phyloP scores from a whole-genome alignment of 345 rosid genomes.

The Eucalyptus virginea region DNA sequence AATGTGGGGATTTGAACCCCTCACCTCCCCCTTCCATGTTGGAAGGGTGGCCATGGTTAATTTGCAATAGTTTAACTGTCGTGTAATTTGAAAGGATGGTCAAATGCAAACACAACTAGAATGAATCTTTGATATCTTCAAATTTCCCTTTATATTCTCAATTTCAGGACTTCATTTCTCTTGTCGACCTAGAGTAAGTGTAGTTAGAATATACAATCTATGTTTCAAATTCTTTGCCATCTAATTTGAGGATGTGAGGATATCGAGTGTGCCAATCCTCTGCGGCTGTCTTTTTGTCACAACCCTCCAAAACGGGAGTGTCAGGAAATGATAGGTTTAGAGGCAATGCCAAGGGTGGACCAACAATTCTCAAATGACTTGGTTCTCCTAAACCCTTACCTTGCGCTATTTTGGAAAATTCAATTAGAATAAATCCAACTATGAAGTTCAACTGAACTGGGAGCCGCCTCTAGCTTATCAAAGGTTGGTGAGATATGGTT shows the following conservation, averaged over 20 bases:
- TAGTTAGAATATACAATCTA: neutral
- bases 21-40: no score
- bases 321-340: rapidly evolving
- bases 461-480: rapidly evolving
- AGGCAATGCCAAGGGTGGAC: neutral
- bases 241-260: rapidly evolving
- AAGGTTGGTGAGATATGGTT: rapidly evolving
- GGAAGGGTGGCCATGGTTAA: no score
- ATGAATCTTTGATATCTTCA: neutral
- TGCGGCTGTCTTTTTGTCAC: rapidly evolving
- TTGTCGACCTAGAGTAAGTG: neutral
- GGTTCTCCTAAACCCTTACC: neutral
- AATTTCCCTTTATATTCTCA: neutral
- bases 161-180: neutral
- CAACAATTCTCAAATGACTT: rapidly evolving
- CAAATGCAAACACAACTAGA: neutral
- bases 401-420: rapidly evolving
- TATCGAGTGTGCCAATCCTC: rapidly evolving
- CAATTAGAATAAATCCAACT: neutral
- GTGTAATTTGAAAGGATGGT: neutral
- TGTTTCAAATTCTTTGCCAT: neutral
- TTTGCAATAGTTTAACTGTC: neutral
- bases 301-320: rapidly evolving
- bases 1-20: no score
- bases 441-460: rapidly evolving